Base-by-base conservation (phyloP, 495 filamentous ascomycete genomes). In the Trichoderma erinaceum region DNA sequence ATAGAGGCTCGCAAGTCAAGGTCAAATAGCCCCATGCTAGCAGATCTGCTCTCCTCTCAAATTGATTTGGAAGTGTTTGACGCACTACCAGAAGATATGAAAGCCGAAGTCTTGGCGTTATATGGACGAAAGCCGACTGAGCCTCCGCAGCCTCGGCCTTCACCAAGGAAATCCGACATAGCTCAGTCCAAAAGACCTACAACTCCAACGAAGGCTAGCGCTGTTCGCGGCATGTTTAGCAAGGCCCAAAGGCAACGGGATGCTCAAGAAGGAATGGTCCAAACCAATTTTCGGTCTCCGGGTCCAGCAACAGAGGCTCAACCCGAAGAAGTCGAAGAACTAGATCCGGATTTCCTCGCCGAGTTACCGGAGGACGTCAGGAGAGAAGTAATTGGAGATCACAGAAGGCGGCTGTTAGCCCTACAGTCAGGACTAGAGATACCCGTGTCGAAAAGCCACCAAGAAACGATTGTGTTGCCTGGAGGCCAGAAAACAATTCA, bases 321-420 rank as follows among this genome's bases (percentile, higher is more conserved):
- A 29, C 68, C 72, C n/a, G 72, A 70, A 1, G 71, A 76, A 32
- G 70, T 75, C 41, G 74, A 79, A 10, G 84, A 84, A 10, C 75
- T 91, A 8, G 90, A 92, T 63, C 79, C 82, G 0, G 87, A 86
- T 7, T 93, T 95, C 77, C 86, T 97, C 41, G 86, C 89, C 15
- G 92, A 92, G 25, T 79, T 97, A 0, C 93, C 93, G 0, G 88
- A 90, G 67, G 90, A 96, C 65, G 84, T 97, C 64, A 87, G 91
- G 43, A 76, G 76, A 25, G 93, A 97, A 79, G 82, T 97, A 16
- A 75, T 96, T 11, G 87, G 83, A 7, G 88, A 97, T 71, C 87
- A 91, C 68, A 81, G 82, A 13, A 86, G 86, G 18, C 77, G 82
- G 0, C 85, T 82, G 12, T 78, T 87, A 13, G 75, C 75, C 5